phyloP scores from a whole-genome alignment of 805 yeast genomes.

The Pichia thaimueangensis region DNA sequence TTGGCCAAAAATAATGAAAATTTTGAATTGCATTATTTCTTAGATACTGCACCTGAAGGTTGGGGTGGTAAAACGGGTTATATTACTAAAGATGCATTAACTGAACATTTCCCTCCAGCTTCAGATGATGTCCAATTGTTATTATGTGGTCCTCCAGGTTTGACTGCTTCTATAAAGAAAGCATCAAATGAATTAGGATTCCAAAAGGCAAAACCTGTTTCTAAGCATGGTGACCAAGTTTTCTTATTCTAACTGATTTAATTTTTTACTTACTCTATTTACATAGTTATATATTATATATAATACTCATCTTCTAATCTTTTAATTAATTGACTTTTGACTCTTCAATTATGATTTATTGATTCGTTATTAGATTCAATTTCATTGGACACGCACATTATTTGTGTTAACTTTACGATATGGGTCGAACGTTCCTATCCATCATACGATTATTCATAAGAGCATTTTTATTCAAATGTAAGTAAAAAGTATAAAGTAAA shows the following conservation, averaged over 20 bases:
- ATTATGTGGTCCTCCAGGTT: slow-evolving; percentile 91
- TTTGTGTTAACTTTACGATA: too few relatives aligned
- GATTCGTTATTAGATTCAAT: too few relatives aligned
- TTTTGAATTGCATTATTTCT: slow-evolving; percentile 63
- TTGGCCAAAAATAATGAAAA: slow-evolving; percentile 52
- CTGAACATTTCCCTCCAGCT: slow-evolving; percentile 55
- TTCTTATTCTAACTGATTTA: slow-evolving; percentile 78
- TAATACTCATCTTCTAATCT: too few relatives aligned
- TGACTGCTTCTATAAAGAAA: slow-evolving; percentile 80
- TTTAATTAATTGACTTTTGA: too few relatives aligned
- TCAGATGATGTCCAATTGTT: slow-evolving; percentile 60
- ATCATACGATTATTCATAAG: too few relatives aligned
- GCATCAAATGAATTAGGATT: slow-evolving; percentile 70
- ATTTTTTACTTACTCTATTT: too few relatives aligned
- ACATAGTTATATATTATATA: too few relatives aligned
- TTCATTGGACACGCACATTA: too few relatives aligned
- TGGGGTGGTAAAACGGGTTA: slow-evolving; percentile 82
- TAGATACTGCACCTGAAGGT: slow-evolving; percentile 62
- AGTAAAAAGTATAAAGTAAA: too few relatives aligned
- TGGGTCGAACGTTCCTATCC: too few relatives aligned
- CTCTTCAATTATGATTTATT: too few relatives aligned
- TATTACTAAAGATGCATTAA: slow-evolving; percentile 68
- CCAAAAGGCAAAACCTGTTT: slow-evolving; percentile 79
- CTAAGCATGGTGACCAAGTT: slow-evolving; percentile 85
- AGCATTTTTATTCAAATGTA: too few relatives aligned